Conservation (phyloP, 1,284 basidiomycete species). For the Pseudozyma sp. region DNA sequence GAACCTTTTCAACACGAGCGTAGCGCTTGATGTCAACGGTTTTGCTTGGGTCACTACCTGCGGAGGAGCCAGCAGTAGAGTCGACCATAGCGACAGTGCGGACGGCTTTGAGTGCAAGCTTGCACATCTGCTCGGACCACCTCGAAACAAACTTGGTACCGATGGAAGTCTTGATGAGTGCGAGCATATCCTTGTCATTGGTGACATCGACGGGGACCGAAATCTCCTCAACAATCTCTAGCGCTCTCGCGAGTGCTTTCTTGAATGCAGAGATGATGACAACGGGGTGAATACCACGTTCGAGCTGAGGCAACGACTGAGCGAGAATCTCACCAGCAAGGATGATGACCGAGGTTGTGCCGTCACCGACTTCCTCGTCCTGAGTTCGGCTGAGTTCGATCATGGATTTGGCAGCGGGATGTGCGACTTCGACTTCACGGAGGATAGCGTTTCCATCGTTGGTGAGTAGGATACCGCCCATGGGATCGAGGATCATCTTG, state of each 20-base stretch:
- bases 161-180: constrained; percentile 97
- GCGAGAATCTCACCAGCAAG: constrained; percentile 99
- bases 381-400: constrained; percentile 97
- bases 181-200: constrained; percentile 91
- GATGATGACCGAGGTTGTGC: constrained; percentile 97
- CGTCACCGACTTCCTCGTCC: constrained; percentile 98
- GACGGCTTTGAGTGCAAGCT: constrained; percentile 90
- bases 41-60: constrained; percentile 26
- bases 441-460: constrained; percentile 98
- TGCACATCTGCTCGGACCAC: constrained; percentile 98
- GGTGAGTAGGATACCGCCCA: constrained; percentile 74
- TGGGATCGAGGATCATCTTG: constrained; percentile 93
- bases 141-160: constrained; percentile 98
- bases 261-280: constrained; percentile 99
- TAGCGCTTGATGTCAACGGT: constrained; percentile 98
- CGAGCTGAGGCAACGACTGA: constrained; percentile 88
- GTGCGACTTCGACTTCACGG: constrained; percentile 96
- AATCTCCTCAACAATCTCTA: constrained; percentile 86
- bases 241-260: constrained; percentile 89
- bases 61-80: constrained; percentile 43
- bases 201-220: constrained; percentile 89
- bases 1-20: constrained; percentile 95
- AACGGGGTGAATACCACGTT: constrained; percentile 96
- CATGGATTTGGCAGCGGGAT: constrained; percentile 99
- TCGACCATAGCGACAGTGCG: constrained; percentile 79